Percentiles rank a stretch among this genome's conserved stretches.
Conservation (phyloP, 2,329 filamentous ascomycete species). For the Botrytis porri region DNA sequence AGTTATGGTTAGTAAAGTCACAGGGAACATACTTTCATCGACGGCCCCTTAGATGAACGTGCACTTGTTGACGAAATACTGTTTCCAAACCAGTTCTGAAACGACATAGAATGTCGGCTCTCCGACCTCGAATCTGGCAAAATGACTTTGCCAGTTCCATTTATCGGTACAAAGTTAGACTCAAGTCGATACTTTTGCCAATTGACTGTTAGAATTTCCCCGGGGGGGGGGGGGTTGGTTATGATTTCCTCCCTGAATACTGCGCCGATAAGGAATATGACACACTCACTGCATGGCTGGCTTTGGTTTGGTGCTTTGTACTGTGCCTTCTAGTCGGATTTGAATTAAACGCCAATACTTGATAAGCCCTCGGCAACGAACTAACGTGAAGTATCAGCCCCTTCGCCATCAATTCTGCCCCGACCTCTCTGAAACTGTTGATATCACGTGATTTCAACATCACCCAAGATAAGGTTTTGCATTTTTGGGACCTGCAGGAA, state of each 20-base stretch:
- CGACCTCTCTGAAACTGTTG: not conserved
- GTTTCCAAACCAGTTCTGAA: conserved; percentile 1
- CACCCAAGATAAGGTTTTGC: not conserved
- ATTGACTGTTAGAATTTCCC: no score
- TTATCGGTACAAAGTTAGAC: not conserved
- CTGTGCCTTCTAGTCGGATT: no score
- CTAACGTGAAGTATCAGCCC: no score
- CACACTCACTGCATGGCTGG: not conserved
- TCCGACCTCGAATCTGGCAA: not conserved
- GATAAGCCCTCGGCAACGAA: no score
- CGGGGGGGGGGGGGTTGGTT: no score
- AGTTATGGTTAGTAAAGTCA: not conserved
- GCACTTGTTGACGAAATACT: not conserved
- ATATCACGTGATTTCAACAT: not conserved
- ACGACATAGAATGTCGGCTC: not conserved
- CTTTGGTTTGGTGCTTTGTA: not conserved
- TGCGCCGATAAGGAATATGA: not conserved
- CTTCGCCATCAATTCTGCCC: no score
- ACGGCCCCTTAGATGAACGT: not conserved
- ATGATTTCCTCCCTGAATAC: not conserved
- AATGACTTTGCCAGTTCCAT: not conserved
- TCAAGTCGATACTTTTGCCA: no score
- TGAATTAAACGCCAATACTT: no score
- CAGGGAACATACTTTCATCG: not conserved
- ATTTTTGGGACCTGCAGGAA: not conserved